A percentile compares a stretch with the other conserved stretches of the same genome.
Evolutionary conservation across 2,329 filamentous ascomycete genomes (phyloP).

Genomic region (Chaetomium strumarium): DNA sequence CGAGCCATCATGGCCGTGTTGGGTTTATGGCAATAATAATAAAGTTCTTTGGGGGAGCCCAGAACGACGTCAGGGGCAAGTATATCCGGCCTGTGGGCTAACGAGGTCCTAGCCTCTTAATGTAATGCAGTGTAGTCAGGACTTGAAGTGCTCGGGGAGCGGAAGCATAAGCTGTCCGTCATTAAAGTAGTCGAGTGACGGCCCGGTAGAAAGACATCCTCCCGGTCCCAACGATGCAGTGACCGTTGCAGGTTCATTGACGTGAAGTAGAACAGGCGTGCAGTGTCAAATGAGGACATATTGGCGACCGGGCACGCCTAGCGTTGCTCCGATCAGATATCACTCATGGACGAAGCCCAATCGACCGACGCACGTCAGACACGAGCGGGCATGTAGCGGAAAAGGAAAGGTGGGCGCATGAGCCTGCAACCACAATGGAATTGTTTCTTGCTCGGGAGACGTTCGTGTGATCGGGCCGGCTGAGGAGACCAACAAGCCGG

Average conservation of each 20-base stretch:
- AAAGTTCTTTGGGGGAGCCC: background rate
- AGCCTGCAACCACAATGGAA: background rate
- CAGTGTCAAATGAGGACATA: background rate
- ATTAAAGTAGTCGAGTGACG: background rate
- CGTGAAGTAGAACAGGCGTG: background rate
- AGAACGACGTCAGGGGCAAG: background rate
- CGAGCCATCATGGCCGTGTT: background rate
- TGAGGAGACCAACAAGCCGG: background rate
- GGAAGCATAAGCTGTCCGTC: too few species aligned
- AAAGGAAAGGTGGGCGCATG: background rate
- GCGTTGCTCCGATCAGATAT: background rate
- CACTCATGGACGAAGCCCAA: background rate
- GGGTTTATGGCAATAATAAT: background rate
- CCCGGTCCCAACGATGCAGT: background rate
- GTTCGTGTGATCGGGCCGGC: background rate
- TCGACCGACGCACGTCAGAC: background rate
- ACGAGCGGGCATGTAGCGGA: background rate
- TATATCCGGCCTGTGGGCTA: background rate
- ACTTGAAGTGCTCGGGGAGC: too few species aligned
- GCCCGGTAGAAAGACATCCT: too few species aligned
- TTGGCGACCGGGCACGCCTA: background rate
- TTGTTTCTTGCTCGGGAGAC: background rate
- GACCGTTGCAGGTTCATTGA: background rate
- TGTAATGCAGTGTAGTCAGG: too few species aligned
- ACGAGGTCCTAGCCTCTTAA: too few species aligned